Conservation (phyloP, 352 stramenopile species). For the Phytopythium boreale region DNA sequence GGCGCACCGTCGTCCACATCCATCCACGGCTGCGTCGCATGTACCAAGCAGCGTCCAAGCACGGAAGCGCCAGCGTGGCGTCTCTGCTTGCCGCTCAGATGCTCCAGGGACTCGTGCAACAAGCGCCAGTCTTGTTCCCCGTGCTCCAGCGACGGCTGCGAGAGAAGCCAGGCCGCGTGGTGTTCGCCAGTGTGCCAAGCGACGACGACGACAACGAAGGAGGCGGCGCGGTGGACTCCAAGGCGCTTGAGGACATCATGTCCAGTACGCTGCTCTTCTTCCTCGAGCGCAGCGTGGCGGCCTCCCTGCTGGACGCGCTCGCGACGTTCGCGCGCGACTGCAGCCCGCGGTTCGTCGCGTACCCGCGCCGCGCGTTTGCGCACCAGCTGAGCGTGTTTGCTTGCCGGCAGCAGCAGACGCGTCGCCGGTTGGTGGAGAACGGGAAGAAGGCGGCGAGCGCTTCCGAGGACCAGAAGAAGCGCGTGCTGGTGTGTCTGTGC, state of each 20-base stretch:
- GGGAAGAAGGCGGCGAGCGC: constrained; percentile 10
- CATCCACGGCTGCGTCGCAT: constrained; percentile 7
- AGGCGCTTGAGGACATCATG: constrained; percentile 24
- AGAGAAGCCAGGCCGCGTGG: constrained; percentile 31
- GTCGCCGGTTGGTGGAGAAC: constrained; percentile 2
- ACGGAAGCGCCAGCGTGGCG: no score
- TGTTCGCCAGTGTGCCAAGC: constrained; percentile 31
- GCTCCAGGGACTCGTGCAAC: constrained; percentile 37
- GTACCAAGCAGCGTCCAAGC: not conserved
- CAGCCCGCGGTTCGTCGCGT: constrained; percentile 28
- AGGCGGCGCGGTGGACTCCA: constrained; percentile 8
- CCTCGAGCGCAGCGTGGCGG: constrained; percentile 20
- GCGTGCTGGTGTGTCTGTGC: constrained; percentile 38
- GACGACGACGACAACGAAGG: constrained; percentile 14
- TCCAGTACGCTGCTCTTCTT: constrained; percentile 48
- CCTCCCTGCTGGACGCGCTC: constrained; percentile 28
- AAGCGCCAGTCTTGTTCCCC: constrained; percentile 33
- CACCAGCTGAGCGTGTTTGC: constrained; percentile 26
- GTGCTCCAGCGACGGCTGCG: constrained; percentile 46
- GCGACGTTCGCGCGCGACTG: constrained; percentile 28
- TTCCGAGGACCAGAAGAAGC: constrained; percentile 4
- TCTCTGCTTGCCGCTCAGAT: constrained; percentile 3
- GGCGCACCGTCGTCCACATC: constrained; percentile 31
- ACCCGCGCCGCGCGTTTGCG: constrained; percentile 21
- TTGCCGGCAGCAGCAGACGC: not conserved